Evolutionary conservation across 2,329 filamentous ascomycete species (phyloP).

Genomic region (Elsinoe arachidis): DNA sequence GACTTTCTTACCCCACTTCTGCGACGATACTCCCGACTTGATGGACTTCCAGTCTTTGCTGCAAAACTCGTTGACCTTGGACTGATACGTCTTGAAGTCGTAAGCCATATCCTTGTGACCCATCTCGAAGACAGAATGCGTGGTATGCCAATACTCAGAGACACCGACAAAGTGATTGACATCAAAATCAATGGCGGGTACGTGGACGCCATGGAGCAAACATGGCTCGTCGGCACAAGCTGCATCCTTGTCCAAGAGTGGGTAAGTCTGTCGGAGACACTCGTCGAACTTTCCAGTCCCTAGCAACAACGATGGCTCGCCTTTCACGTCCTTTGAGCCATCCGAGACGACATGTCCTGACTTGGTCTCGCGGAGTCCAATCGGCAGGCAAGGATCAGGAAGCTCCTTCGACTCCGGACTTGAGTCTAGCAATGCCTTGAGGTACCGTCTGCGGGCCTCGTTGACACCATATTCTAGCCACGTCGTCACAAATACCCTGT

Average conservation of each 20-base stretch:
- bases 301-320: slow-evolving; percentile 49
- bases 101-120: slow-evolving; percentile 71
- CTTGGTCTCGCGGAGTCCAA: slow-evolving; percentile 63
- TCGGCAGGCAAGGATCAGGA: slow-evolving; percentile 84
- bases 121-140: slow-evolving; percentile 81
- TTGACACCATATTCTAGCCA: slow-evolving; percentile 98
- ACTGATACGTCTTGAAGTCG: slow-evolving; percentile 82
- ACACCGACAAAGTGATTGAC: slow-evolving; percentile 97
- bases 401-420: slow-evolving; percentile 62
- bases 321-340: slow-evolving; percentile 34
- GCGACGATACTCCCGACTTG: slow-evolving; percentile 51
- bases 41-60: slow-evolving; percentile 74
- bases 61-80: slow-evolving; percentile 77
- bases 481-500: slow-evolving; percentile 87
- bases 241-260: slow-evolving; percentile 80
- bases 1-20: slow-evolving; percentile 69
- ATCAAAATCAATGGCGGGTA: slow-evolving; percentile 91
- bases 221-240: slow-evolving; percentile 78
- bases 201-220: slow-evolving; percentile 81
- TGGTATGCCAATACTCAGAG: slow-evolving; percentile 98
- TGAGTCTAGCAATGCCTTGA: slow-evolving; percentile 64
- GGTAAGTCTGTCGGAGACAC: slow-evolving; percentile 73
- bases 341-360: slow-evolving; percentile 52
- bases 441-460: slow-evolving; percentile 75
- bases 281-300: slow-evolving; percentile 84